Percentiles rank a stretch among this genome's conserved stretches.
Conservation (phyloP, 495 filamentous ascomycete species). For the Amphirosellinia nigrospora region DNA sequence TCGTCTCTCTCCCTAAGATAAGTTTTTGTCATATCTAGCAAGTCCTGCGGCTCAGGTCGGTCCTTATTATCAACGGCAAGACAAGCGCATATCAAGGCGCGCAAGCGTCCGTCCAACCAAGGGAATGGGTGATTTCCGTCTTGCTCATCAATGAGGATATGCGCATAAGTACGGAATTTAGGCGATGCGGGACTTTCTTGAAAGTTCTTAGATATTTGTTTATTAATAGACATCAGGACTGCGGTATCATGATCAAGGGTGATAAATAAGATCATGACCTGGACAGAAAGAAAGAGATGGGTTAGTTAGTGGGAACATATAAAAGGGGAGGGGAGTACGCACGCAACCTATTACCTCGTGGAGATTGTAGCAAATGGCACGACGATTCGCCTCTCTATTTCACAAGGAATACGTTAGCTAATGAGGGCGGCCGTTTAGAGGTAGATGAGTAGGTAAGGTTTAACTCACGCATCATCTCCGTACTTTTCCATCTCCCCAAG, state of each 20-base stretch:
- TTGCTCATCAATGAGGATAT: not conserved
- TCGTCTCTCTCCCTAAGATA: not conserved
- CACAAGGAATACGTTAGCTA: not conserved
- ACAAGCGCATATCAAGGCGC: not conserved
- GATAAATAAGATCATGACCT: not conserved
- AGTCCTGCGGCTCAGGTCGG: not conserved
- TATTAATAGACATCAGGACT: not conserved
- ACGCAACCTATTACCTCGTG: not conserved
- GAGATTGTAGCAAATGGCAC: not conserved
- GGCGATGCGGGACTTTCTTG: not conserved
- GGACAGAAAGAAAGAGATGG: not conserved
- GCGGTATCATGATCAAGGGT: not conserved
- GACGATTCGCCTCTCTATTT: not conserved
- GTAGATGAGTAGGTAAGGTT: not conserved
- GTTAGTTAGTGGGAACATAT: not conserved
- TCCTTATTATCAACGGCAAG: not conserved
- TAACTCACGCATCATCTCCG: not conserved
- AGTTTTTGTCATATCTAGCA: not conserved
- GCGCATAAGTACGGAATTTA: not conserved
- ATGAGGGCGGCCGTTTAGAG: too few species aligned
- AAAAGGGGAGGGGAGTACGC: not conserved
- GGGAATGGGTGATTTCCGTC: not conserved
- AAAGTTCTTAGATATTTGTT: not conserved
- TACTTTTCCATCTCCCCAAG: not conserved
- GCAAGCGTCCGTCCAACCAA: not conserved